Percentiles rank a stretch among this genome's conserved stretches.
These are phyloP conservation scores for Mrakia gelida DNA, from an alignment of 768 basidiomycete genomes.

Conservation along the genomic window DNA sequence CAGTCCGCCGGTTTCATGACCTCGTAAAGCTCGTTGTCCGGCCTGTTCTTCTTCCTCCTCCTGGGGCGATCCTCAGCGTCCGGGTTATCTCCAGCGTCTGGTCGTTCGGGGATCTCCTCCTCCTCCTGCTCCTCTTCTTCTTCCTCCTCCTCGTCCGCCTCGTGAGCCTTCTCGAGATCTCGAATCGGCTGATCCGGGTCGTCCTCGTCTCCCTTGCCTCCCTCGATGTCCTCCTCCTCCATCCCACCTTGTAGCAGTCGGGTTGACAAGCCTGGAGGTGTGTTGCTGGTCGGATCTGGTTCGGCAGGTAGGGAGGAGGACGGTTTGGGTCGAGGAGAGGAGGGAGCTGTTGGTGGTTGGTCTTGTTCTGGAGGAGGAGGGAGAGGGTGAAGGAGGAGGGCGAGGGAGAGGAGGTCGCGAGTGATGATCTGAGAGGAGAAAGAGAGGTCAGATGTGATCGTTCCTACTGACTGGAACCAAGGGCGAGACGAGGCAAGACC, in stretches of 20 bases:
- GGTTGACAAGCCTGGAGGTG: neutral
- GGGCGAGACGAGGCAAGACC: conserved; percentile 41
- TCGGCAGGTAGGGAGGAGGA: neutral
- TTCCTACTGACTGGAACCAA: conserved; percentile 15
- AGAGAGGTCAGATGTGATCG: neutral
- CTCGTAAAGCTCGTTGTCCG: conserved; percentile 17
- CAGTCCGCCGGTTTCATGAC: conserved; percentile 49
- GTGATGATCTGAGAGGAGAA: conserved; percentile 38
- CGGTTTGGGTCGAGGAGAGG: neutral
- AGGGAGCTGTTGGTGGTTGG: neutral
- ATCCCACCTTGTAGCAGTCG: neutral
- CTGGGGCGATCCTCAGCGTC: neutral
- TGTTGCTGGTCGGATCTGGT: neutral
- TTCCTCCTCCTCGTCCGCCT: conserved; percentile 18
- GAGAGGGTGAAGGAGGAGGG: conserved; percentile 37
- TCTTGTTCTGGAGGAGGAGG: conserved; percentile 33
- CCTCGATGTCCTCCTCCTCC: conserved; percentile 32
- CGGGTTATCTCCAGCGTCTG: neutral
- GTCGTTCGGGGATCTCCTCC: conserved; percentile 29
- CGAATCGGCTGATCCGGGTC: conserved; percentile 18
- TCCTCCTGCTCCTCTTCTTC: conserved; percentile 34
- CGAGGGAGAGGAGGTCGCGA: conserved; percentile 43
- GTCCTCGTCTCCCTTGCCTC: conserved; percentile 33
- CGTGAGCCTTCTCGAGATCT: conserved; percentile 10
- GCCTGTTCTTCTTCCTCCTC: conserved; percentile 9